phyloP scores from a whole-genome alignment of 805 yeast species.

The Saccharomycopsis capsularis region DNA sequence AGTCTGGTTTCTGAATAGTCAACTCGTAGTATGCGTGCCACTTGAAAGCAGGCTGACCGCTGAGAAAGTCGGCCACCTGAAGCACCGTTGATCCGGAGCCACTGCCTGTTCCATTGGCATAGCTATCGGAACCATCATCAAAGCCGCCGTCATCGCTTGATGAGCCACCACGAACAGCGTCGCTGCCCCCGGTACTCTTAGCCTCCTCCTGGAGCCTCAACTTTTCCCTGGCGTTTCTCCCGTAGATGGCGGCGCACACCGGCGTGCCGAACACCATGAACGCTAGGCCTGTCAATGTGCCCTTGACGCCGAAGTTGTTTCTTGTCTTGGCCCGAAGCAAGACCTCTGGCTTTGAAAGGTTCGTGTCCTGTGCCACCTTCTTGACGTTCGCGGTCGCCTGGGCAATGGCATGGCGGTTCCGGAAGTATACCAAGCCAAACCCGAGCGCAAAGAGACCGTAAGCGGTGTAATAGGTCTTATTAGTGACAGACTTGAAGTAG shows the following conservation, averaged over 20 bases:
- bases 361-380: background rate
- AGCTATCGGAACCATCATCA: background rate
- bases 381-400: background rate
- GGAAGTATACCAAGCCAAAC: conserved; percentile 9
- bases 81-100: conserved; percentile 3
- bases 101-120: background rate
- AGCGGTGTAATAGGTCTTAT: background rate
- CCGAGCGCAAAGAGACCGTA: conserved; percentile 7
- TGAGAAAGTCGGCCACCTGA: conserved; percentile 8
- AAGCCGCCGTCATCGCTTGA: background rate
- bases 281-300: conserved; percentile 8
- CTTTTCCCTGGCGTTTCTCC: background rate
- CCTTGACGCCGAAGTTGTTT: conserved; percentile 11
- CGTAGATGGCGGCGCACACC: no score
- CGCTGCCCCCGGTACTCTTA: background rate
- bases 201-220: no score
- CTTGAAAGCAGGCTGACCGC: background rate
- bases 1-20: conserved; percentile 12
- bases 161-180: background rate
- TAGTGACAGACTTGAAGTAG: conserved; percentile 2
- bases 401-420: conserved; percentile 10
- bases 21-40: conserved; percentile 15
- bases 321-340: background rate
- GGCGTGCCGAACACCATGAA: background rate
- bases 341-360: conserved; percentile 7